Evolutionary conservation across 2,329 filamentous ascomycete genomes (phyloP), one percentile per base, ranked within the genome.

Genomic region (Fusarium nisikadoi): DNA sequence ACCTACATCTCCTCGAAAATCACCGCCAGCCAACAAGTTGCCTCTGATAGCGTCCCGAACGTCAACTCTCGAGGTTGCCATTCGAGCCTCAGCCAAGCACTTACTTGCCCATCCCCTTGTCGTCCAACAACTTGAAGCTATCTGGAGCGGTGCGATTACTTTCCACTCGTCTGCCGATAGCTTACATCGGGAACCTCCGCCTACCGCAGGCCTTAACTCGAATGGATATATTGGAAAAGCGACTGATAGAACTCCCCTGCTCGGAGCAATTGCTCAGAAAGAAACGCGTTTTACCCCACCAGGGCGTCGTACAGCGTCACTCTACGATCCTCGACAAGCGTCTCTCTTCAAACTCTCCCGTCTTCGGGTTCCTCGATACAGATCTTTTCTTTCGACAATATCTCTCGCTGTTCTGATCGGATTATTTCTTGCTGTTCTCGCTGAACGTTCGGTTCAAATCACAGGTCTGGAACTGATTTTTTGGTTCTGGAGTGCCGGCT

Each of bases 401-500:
- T 98, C 95, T 5, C 91, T 97, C 61, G 93, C 93, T 27, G 89
- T 97, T 49, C 86, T 98, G 79, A 91, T 98, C 42, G 92, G 90
- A 19, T 86, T 98, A 16, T 98, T 97, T 80, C 84, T 98, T 23
- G 92, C 94, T 14, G 94, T 98, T 14, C 87, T 98, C 7, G 84
- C 89, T 16, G 85, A 93, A 78, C 89, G 93, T 65, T 95, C 94
- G 6, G 87, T 91, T 59, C 88, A 91, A 57, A 97, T 98, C 76
- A 97, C 94, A 3, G 89, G 89, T 1, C 84, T 98, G 14, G 95
- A 98, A 80, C 85, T 98, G 20, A 81, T 97, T 17, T 98, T 98
- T 82, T 98, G 95, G 95, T 94, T 98, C 81, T 98, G 95, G 95
- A 97, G 94, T 79, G 94, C 94, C 31, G 95, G 95, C 2, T 98